phyloP scores from a whole-genome alignment of 768 basidiomycete species.

The Boletus subparvulus region DNA sequence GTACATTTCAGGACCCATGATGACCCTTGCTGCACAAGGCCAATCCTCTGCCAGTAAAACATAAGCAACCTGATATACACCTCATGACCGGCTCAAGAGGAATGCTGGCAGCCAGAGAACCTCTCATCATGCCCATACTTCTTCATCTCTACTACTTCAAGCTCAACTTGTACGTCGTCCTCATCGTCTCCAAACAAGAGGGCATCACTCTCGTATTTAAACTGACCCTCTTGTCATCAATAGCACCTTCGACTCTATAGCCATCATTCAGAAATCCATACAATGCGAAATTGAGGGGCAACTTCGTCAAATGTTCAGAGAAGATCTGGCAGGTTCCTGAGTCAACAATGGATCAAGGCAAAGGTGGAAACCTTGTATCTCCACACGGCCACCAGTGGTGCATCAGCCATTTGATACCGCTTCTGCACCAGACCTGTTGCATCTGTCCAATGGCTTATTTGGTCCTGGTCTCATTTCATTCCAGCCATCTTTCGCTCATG shows the following conservation, averaged over 20 bases:
- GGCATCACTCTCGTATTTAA: slow-evolving; percentile 98
- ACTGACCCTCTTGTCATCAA: slow-evolving; percentile 98
- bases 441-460: slow-evolving; percentile 18
- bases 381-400: slow-evolving; percentile 43
- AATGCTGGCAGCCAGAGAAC: slow-evolving; percentile 92
- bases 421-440: slow-evolving; percentile 43
- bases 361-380: slow-evolving; percentile 93
- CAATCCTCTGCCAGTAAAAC: slow-evolving; percentile 92
- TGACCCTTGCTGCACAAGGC: slow-evolving; percentile 52
- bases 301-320: slow-evolving; percentile 95
- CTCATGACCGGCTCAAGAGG: slow-evolving; percentile 79
- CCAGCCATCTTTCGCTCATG: slow-evolving; percentile 27
- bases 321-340: slow-evolving; percentile 91
- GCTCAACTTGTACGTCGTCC: slow-evolving; percentile 92
- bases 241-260: slow-evolving; percentile 96
- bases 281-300: slow-evolving; percentile 97
- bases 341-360: slow-evolving; percentile 93
- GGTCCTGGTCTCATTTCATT: slow-evolving; percentile 10
- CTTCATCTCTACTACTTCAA: slow-evolving; percentile 94
- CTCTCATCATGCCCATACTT: slow-evolving; percentile 97
- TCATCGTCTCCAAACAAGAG: slow-evolving; percentile 96
- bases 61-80: slow-evolving; percentile 88
- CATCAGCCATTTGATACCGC: slow-evolving; percentile 38
- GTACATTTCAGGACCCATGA: background rate
- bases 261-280: slow-evolving; percentile 96